Base-by-base conservation (phyloP, 306 rosid genomes). In the Castanopsis chinensis region DNA sequence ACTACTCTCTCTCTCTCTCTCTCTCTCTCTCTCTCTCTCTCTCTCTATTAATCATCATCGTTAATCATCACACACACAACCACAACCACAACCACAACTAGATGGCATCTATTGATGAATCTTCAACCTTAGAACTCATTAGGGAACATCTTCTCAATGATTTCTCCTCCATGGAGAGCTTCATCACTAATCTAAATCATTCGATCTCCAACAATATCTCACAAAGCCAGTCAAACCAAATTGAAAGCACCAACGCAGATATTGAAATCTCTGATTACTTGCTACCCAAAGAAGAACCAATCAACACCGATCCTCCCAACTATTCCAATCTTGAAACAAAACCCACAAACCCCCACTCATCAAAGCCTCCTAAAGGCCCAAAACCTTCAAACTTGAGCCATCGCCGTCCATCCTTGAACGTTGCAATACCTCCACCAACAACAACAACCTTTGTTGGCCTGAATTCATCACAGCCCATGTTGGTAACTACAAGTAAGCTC, bases 71-170 rank as follows among this genome's bases (percentile, higher is more conserved):
- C 14, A 49, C 53, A 45, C 53, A 49, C 52, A 45, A 1, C 17
- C 17, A 8, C 53, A 49, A 1, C 17, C 17, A 8, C 53, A 49
- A 41, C 45, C 53, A 1, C 17, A 49, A 3, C 14, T 49, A 60
- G 54, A 86, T 83, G 88, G 77, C 73, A 19, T 32, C 81, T 57
- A 18, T 45, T 14, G 84, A 85, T 61, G 96, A 86, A 67, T 3
- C 81, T 80, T 88, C 92, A 49, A 71, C 87, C 35, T 73, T 94
- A 52, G 94, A 92, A 43, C 76, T 83, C 32, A 90, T 92, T 37
- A 81, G 90, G 25, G 86, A 88, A 27, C 89, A 90, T 52, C 96
- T 92, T 18, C 86, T 94, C 30, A 85, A 75, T 21, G 96, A 92
- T 17, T 80, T 85, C 59, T 71, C 81, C 52, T 80, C 87, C 75